Evolutionary conservation across 371 early-diverging fungal genomes (phyloP), one percentile per base, ranked within the genome.

Genomic region (Zychaea mexicana): DNA sequence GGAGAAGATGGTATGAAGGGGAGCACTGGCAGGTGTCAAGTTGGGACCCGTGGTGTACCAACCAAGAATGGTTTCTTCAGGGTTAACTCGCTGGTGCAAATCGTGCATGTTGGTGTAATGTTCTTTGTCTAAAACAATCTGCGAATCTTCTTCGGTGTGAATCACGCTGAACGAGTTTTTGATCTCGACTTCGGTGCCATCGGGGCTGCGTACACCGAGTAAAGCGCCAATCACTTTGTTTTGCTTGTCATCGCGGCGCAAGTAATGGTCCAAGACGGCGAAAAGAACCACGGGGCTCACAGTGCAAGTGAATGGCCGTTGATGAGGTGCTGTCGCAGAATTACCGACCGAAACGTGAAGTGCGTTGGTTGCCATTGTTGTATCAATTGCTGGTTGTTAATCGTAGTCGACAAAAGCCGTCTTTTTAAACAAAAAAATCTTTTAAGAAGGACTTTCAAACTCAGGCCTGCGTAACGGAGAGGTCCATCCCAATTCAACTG

Each of bases 241-340:
- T 73, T 94, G 92, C 52, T 83, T 81, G 58, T 92, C 92, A 68
- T 91, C 88, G 65, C 94, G 90, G 56, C 98, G 93, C 64, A 95
- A 75, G 70, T 83, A 94, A 76, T 96, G 96, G 81, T 96, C 96
- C 32, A 97, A 85, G 45, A 96, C 89, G 53, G 94, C 85, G 74
- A 97, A 92, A 49, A 95, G 83, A n/a, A 96, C 95, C 46, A 94
- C 88, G 33, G 98, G 98, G 65, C 88, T 88, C 53, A 93, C 86
- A 13, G 82, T 74, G 57, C 83, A 83, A 31, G 87, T 76, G 70
- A 85, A 85, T 31, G 89, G 79, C 62, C 84, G 76, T 64, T 81
- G 84, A 65, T 82, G 80, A 57, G 84, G 77, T 64, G 73, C 77
- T 17, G 77, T 73, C 52, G 72, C 70, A 19, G 75, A 65, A 61